These are phyloP conservation scores for Thermothelomyces thermophilus DNA, from an alignment of 2,329 filamentous ascomycete species.

Conservation along the genomic window DNA sequence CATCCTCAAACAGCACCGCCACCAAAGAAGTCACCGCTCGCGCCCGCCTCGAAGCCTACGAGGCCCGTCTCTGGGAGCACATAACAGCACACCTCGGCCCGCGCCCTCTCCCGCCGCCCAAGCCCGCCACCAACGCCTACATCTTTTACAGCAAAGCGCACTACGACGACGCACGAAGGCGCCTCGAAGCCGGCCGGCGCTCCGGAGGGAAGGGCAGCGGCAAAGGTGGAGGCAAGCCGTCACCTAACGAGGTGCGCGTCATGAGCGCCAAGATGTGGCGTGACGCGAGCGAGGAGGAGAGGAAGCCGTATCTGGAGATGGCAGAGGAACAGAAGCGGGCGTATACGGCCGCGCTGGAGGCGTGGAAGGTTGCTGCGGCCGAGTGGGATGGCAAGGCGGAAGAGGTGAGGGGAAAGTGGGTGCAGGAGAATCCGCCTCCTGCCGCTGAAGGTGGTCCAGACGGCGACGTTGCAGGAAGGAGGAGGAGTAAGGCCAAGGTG, in stretches of 20 bases:
- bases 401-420: conserved; percentile 46
- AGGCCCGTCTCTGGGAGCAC: conserved; percentile 46
- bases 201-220: conserved; percentile 28
- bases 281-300: conserved; percentile 63
- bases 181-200: conserved; percentile 60
- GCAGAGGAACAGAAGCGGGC: conserved; percentile 49
- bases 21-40: conserved; percentile 38
- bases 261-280: conserved; percentile 91
- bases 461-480: conserved; percentile 28
- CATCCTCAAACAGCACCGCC: not conserved
- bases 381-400: conserved; percentile 67
- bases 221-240: conserved; percentile 51
- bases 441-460: conserved; percentile 24
- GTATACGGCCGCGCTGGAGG: conserved; percentile 37
- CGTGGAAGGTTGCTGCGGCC: conserved; percentile 54
- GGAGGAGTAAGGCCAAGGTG: conserved; percentile 28
- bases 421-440: conserved; percentile 39
- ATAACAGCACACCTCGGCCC: conserved; percentile 60
- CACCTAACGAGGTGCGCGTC: conserved; percentile 75
- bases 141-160: conserved; percentile 78
- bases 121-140: conserved; percentile 77
- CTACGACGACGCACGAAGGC: conserved; percentile 54
- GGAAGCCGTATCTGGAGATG: conserved; percentile 54
- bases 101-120: conserved; percentile 63
- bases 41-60: conserved; percentile 50